These are phyloP conservation scores for Raphanus sativus DNA, from an alignment of 345 rosid species.

Conservation along the genomic window DNA sequence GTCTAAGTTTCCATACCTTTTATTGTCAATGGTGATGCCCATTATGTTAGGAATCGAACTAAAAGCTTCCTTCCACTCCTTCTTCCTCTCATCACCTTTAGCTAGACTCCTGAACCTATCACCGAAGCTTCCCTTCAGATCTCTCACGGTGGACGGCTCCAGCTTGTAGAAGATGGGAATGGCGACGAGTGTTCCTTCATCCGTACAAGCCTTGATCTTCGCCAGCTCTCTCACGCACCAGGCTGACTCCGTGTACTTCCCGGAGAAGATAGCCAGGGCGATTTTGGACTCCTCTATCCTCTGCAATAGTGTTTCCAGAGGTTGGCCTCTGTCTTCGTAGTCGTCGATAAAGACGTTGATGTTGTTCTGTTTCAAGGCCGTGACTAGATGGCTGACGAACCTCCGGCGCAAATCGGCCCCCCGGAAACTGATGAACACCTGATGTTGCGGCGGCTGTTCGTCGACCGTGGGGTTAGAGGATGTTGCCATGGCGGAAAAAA, in stretches of 20 bases:
- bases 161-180: slow-evolving; percentile 17
- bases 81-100: not conserved
- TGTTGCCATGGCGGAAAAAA: not conserved
- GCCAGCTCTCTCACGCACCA: slow-evolving; percentile 13
- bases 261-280: slow-evolving; percentile 14
- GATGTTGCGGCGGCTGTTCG: not conserved
- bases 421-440: slow-evolving; percentile 18
- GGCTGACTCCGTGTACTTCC: not conserved
- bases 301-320: not conserved
- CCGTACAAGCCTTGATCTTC: not conserved
- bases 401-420: not conserved
- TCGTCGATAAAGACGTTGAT: slow-evolving; percentile 10
- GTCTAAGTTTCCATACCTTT: not conserved
- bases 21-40: slow-evolving; percentile 14
- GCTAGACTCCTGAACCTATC: not conserved
- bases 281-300: not conserved
- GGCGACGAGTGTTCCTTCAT: not conserved
- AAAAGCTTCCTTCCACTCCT: slow-evolving; percentile 26
- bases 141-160: not conserved
- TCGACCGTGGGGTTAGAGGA: not conserved
- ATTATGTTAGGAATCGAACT: slow-evolving; percentile 1
- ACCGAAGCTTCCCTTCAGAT: not conserved
- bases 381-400: slow-evolving; percentile 19
- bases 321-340: not conserved
- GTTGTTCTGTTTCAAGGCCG: not conserved